Percentiles rank a stretch among this genome's conserved stretches.
These are phyloP conservation scores for Ophiostoma perfectum DNA, from an alignment of 2,329 filamentous ascomycete genomes.

Conservation along the genomic window DNA sequence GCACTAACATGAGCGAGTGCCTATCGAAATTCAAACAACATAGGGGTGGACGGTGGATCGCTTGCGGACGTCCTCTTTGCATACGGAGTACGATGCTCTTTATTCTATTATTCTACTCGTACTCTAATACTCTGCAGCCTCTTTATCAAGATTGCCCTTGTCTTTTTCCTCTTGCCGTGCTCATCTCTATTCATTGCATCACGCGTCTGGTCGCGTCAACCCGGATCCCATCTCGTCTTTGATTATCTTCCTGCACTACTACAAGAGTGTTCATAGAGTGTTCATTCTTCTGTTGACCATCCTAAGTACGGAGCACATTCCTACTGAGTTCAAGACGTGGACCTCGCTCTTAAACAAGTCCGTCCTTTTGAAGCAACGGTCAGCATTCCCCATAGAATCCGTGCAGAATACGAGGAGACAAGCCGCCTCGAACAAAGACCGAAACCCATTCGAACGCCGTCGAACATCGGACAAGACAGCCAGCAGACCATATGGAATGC, in stretches of 20 bases:
- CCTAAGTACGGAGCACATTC: too few species aligned
- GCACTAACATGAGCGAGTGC: not conserved
- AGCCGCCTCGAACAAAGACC: too few species aligned
- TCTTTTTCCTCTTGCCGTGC: not conserved
- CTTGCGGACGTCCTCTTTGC: not conserved
- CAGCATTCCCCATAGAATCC: too few species aligned
- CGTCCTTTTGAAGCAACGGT: too few species aligned
- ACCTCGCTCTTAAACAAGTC: too few species aligned
- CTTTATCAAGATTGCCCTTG: not conserved
- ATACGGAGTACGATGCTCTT: not conserved
- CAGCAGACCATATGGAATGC: not conserved
- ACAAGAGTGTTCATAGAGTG: too few species aligned
- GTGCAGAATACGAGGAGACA: too few species aligned
- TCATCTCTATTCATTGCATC: not conserved
- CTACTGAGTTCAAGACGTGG: too few species aligned
- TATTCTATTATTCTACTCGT: not conserved
- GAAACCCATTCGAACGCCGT: too few species aligned
- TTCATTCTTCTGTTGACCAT: too few species aligned
- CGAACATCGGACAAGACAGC: too few species aligned
- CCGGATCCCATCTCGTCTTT: not conserved
- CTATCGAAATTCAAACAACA: constrained; percentile 3
- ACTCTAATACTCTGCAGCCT: not conserved
- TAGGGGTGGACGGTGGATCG: too few species aligned
- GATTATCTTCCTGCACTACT: not conserved
- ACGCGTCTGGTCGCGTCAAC: constrained; percentile 3